phyloP scores from a whole-genome alignment of 345 rosid species.

The Gossypioides kirkii region DNA sequence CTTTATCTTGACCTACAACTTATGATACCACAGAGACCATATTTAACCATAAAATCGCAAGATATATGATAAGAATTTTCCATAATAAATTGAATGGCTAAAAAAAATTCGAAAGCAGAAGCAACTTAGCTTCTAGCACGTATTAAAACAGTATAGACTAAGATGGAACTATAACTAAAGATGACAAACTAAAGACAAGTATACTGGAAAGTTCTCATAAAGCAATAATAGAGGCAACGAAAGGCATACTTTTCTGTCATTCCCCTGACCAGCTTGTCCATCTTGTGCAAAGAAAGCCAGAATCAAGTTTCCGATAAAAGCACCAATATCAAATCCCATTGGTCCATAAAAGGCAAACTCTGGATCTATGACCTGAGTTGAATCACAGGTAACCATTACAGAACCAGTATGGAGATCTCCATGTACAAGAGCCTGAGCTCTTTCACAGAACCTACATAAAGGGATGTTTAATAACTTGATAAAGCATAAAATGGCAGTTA shows the following conservation, averaged over 20 bases:
- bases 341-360: slow-evolving; percentile 93
- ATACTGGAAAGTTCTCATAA: neutral
- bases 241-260: slow-evolving; percentile 61
- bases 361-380: slow-evolving; percentile 86
- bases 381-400: slow-evolving; percentile 78
- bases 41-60: neutral
- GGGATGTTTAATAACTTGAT: neutral
- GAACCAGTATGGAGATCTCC: slow-evolving; percentile 98
- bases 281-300: slow-evolving; percentile 90
- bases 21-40: neutral
- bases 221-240: neutral
- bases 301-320: slow-evolving; percentile 83
- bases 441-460: slow-evolving; percentile 78
- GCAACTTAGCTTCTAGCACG: neutral
- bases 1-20: neutral
- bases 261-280: slow-evolving; percentile 60
- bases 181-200: neutral
- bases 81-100: neutral
- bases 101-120: neutral
- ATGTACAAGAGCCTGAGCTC: slow-evolving; percentile 84
- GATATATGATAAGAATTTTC: neutral
- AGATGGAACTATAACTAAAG: neutral
- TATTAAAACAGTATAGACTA: slow-evolving; percentile 4
- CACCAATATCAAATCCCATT: slow-evolving; percentile 92
- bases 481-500: neutral